These are phyloP conservation scores for Singerocomus rubriflavus DNA, from an alignment of 1,284 basidiomycete genomes.

Conservation along the genomic window DNA sequence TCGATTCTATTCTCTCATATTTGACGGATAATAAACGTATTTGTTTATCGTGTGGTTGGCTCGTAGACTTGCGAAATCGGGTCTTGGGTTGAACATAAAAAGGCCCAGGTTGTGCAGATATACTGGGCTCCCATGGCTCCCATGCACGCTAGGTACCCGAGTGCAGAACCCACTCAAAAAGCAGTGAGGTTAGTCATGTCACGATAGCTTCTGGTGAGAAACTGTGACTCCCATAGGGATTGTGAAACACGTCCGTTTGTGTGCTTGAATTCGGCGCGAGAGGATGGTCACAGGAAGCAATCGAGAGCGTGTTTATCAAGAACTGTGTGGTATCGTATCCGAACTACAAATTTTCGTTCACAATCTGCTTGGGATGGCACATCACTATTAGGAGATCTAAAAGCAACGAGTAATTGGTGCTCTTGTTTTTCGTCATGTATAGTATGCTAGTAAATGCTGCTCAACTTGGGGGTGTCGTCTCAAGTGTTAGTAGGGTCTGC, in stretches of 20 bases:
- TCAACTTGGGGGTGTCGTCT: no score
- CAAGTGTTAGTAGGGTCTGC: no score
- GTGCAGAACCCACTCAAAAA: conserved; percentile 75
- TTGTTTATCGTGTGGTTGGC: background rate
- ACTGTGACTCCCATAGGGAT: background rate
- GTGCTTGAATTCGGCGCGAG: conserved; percentile 8
- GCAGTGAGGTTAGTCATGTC: conserved; percentile 87
- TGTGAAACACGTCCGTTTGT: background rate
- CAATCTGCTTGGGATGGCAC: conserved; percentile 80
- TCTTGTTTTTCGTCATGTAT: no score
- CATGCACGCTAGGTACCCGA: conserved; percentile 86
- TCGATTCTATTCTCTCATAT: conserved; percentile 16
- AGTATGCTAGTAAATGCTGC: no score
- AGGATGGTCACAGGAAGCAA: conserved; percentile 95
- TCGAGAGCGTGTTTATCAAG: conserved; percentile 94
- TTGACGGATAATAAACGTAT: background rate
- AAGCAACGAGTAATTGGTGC: conserved; percentile 1
- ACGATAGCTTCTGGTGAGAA: conserved; percentile 72
- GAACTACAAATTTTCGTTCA: conserved; percentile 94
- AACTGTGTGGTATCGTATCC: conserved; percentile 92
- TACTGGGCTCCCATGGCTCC: conserved; percentile 92
- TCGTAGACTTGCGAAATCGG: conserved; percentile 81
- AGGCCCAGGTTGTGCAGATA: conserved; percentile 91
- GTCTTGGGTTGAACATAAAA: conserved; percentile 82
- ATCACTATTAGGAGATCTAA: conserved; percentile 58